phyloP scores from a whole-genome alignment of 1,284 basidiomycete species.

The Sparassis latifolia region DNA sequence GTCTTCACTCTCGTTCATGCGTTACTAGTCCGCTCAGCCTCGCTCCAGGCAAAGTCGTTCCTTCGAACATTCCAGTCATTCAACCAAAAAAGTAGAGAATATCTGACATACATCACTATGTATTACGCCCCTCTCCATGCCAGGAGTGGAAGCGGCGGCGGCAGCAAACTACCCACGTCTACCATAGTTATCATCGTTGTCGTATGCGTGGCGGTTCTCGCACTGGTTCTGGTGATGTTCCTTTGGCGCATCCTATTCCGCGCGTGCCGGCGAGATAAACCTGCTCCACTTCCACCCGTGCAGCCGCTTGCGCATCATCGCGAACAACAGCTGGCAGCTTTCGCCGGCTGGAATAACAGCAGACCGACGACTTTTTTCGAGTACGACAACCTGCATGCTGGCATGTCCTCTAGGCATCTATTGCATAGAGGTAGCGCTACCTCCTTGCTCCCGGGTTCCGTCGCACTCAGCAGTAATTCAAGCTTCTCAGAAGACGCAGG shows the following conservation, averaged over 20 bases:
- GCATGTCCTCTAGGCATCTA: conserved; percentile 9
- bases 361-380: conserved; percentile 19
- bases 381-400: conserved; percentile 6
- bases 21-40: too few species aligned
- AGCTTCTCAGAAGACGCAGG: conserved; percentile 18
- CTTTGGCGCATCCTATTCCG: conserved; percentile 33
- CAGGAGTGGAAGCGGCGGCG: conserved; percentile 11
- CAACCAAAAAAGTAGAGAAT: neutral
- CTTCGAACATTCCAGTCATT: conserved; percentile 13
- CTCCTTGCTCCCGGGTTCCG: conserved; percentile 21
- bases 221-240: conserved; percentile 31
- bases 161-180: conserved; percentile 28
- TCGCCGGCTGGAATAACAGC: conserved; percentile 13
- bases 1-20: too few species aligned
- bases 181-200: conserved; percentile 40
- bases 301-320: conserved; percentile 56
- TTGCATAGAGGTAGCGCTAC: conserved; percentile 20
- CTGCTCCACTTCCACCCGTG: conserved; percentile 48
- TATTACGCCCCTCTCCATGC: conserved; percentile 9
- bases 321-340: conserved; percentile 35
- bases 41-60: conserved; percentile 4
- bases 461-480: conserved; percentile 12
- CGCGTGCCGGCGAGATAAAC: conserved; percentile 21
- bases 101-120: neutral
- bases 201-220: conserved; percentile 35